Evolutionary conservation across 2,329 filamentous ascomycete species (phyloP).

Genomic region (Penicillium capsulatum): DNA sequence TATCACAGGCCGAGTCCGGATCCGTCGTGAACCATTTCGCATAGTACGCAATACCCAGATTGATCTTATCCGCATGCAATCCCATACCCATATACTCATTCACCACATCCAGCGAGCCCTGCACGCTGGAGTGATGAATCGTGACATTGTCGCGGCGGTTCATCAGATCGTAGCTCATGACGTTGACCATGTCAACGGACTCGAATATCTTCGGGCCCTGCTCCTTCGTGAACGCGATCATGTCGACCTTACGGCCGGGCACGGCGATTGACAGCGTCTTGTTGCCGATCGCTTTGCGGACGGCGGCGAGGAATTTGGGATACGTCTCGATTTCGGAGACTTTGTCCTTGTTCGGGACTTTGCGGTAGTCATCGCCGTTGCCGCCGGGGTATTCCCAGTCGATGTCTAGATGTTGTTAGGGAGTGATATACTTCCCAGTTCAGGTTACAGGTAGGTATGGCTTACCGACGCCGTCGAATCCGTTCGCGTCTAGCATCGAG

Average conservation of each 20-base stretch:
- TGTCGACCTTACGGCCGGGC: conserved; percentile 59
- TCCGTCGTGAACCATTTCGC: conserved; percentile 62
- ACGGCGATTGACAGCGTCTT: conserved; percentile 65
- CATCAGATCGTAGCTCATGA: conserved; percentile 71
- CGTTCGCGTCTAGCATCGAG: conserved; percentile 57
- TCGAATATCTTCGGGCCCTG: conserved; percentile 57
- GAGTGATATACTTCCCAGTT: conserved; percentile 18
- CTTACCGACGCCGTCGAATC: conserved; percentile 62
- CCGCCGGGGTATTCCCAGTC: conserved; percentile 64
- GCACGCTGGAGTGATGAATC: conserved; percentile 62
- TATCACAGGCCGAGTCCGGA: conserved; percentile 44
- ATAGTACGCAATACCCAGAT: conserved; percentile 66
- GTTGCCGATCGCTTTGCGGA: conserved; percentile 56
- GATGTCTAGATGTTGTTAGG: conserved; percentile 47
- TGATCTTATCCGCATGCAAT: conserved; percentile 53
- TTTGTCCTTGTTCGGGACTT: conserved; percentile 56
- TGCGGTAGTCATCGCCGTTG: conserved; percentile 66
- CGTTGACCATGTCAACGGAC: conserved; percentile 62
- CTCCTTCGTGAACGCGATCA: conserved; percentile 61
- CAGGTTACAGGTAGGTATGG: no score
- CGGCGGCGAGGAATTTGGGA: conserved; percentile 56
- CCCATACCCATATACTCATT: conserved; percentile 58
- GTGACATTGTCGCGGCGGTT: conserved; percentile 63
- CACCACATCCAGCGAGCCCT: conserved; percentile 52
- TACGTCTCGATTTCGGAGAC: conserved; percentile 58